Evolutionary conservation across 495 filamentous ascomycete species (phyloP).

Genomic region (Durotheca rogersii): DNA sequence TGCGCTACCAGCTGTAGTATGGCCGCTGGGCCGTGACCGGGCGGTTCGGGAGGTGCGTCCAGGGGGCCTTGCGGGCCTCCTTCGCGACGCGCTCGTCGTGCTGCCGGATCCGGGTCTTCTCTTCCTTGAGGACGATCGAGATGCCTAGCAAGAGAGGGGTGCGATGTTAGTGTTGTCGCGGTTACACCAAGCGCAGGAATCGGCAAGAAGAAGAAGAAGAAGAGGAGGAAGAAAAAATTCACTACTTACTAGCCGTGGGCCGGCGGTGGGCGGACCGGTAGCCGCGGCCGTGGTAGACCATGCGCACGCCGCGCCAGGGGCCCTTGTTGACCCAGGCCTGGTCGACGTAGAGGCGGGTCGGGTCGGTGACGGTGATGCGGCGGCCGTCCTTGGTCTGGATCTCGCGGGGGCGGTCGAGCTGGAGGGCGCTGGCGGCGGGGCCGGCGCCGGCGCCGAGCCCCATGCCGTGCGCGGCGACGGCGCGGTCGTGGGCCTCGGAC

Average conservation of each 20-base stretch:
- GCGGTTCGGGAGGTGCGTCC: constrained; percentile 81
- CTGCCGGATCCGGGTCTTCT: constrained; percentile 79
- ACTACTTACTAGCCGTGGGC: constrained; percentile 71
- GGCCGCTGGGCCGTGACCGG: constrained; percentile 76
- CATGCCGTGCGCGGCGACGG: constrained; percentile 79
- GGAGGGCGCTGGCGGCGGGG: constrained; percentile 29
- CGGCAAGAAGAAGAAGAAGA: not conserved
- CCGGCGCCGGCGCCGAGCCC: constrained; percentile 59
- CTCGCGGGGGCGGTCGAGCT: constrained; percentile 34
- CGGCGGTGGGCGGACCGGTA: constrained; percentile 58
- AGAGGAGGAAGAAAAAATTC: not conserved
- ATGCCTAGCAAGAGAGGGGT: constrained; percentile 52
- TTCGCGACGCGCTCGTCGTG: constrained; percentile 74
- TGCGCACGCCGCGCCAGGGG: constrained; percentile 46
- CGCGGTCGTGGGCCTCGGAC: constrained; percentile 71
- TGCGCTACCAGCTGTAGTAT: constrained; percentile 78
- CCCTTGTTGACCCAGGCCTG: constrained; percentile 91
- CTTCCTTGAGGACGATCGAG: constrained; percentile 86
- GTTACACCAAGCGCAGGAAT: not conserved
- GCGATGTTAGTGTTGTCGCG: constrained; percentile 1
- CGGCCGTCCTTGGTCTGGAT: constrained; percentile 59
- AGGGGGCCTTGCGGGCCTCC: constrained; percentile 67
- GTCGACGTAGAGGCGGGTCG: constrained; percentile 76
- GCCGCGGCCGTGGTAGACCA: constrained; percentile 70
- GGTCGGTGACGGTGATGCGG: constrained; percentile 64